Conservation (phyloP, 2,329 filamentous ascomycete species). For the Stachybotrys chlorohalonatus region DNA sequence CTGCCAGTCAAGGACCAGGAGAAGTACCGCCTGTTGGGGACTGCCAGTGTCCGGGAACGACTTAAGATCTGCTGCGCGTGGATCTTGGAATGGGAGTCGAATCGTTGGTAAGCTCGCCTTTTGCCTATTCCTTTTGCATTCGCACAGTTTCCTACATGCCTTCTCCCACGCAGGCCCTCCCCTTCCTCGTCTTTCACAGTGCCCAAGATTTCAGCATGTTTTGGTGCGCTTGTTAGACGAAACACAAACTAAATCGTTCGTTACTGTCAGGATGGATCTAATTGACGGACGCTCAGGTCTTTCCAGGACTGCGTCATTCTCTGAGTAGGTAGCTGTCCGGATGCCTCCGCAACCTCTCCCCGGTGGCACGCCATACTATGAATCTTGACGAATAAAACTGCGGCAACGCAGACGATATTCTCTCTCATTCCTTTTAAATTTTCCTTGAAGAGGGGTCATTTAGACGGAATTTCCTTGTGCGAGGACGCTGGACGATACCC, state of each 20-base stretch:
- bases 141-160: neutral
- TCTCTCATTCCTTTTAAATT: too few relatives aligned
- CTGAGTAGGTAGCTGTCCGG: conserved; percentile 10
- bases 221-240: neutral
- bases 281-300: conserved; percentile 18
- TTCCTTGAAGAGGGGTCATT: neutral
- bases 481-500: neutral
- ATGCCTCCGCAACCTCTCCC: neutral
- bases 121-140: neutral
- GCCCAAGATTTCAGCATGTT: neutral
- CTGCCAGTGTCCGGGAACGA: conserved; percentile 68
- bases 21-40: conserved; percentile 67
- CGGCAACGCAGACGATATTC: too few relatives aligned
- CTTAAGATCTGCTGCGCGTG: conserved; percentile 76
- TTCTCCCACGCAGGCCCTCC: neutral
- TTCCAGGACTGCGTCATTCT: conserved; percentile 20
- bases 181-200: neutral
- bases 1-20: conserved; percentile 68
- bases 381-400: too few relatives aligned
- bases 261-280: conserved; percentile 14
- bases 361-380: neutral
- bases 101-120: conserved; percentile 55
- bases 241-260: conserved; percentile 9
- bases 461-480: neutral
- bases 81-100: conserved; percentile 64